Base-by-base conservation (phyloP, 148 eudicot genomes). In the Fagopyrum homotropicum region DNA sequence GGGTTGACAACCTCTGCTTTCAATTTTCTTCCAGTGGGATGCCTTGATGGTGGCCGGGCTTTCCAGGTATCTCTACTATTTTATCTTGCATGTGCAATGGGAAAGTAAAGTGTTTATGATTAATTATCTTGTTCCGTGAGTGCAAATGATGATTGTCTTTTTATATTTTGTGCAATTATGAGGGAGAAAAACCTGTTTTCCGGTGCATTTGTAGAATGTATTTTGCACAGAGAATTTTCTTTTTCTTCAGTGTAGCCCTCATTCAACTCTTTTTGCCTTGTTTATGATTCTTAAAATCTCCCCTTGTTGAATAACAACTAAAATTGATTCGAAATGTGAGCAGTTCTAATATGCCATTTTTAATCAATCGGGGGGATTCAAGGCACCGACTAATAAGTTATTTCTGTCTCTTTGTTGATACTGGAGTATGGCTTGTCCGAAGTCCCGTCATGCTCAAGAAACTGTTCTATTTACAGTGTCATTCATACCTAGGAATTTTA, bases 1-100 rank as follows among this genome's bases (percentile, higher is more conserved):
- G 99, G 99, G 17, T 85, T 96, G 82, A 96, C 99, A 64, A 89
- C 98, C 59, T 88, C 99, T 54, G 99, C 99, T 81, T 90, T 96
- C 81, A 96, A 96, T 85, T 80, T 96, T 91, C 97, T 96, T 75
- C 99, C 99, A 7, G 87, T 96, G 61, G 99, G 99, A 72, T 92
- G 99, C 83, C 99, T 96, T 76, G 98, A 96, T 82, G 99, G 99
- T 76, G 99, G 98, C 77, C 85, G 99, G 85, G 94, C 97, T 54
- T 84, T 92, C 76, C 99, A 96, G 99, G 99, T 92, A 85, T 72
- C 26, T 71, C 5, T 26, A 14, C 64, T 52, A 52, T 30, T 69
- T 46, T 54, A 0, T 66, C 46, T 11, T 61, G 70, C 35, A 48
- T 71, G 46, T 45, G 12, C 22, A 71, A 46, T 71, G 54, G 9